Percentiles rank a stretch among this genome's conserved stretches.
phyloP scores from a whole-genome alignment of 1,284 basidiomycete genomes.

The Neonothopanus nambi region DNA sequence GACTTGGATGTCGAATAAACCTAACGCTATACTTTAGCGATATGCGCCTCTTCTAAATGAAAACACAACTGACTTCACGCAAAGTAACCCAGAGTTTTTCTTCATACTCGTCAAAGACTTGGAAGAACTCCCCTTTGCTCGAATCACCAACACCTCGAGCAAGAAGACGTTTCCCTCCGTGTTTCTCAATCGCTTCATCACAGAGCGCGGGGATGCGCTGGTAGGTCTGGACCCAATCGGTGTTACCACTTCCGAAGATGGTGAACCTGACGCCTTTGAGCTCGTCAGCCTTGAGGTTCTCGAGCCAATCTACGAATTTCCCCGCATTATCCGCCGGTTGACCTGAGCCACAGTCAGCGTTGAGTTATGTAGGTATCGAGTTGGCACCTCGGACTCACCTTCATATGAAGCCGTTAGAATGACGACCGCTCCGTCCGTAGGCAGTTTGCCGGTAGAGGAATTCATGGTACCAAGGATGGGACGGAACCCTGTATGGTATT shows the following conservation, averaged over 20 bases:
- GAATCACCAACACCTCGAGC: slow-evolving; percentile 44
- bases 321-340: slow-evolving; percentile 52
- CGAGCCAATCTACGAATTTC: slow-evolving; percentile 45
- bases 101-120: slow-evolving; percentile 47
- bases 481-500: slow-evolving; percentile 35
- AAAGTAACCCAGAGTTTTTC: slow-evolving; percentile 40
- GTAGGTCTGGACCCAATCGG: slow-evolving; percentile 53
- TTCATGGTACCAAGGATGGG: slow-evolving; percentile 44
- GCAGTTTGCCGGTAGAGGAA: slow-evolving; percentile 38
- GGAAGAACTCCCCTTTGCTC: slow-evolving; percentile 42
- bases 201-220: slow-evolving; percentile 47
- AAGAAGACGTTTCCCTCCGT: slow-evolving; percentile 41
- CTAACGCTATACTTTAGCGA: slow-evolving; percentile 17
- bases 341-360: slow-evolving; percentile 24
- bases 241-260: slow-evolving; percentile 56
- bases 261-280: slow-evolving; percentile 41
- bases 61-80: slow-evolving; percentile 25
- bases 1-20: slow-evolving; percentile 28
- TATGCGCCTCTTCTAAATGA: neutral
- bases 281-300: slow-evolving; percentile 30
- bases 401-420: slow-evolving; percentile 55
- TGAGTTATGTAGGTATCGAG: neutral
- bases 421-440: slow-evolving; percentile 47
- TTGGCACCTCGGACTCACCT: slow-evolving; percentile 30
- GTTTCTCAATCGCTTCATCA: slow-evolving; percentile 38